Percentiles rank a stretch among this genome's conserved stretches.
These are phyloP conservation scores for Rubia yunnanensis DNA, from an alignment of 257 asterid genomes.

Conservation along the genomic window DNA sequence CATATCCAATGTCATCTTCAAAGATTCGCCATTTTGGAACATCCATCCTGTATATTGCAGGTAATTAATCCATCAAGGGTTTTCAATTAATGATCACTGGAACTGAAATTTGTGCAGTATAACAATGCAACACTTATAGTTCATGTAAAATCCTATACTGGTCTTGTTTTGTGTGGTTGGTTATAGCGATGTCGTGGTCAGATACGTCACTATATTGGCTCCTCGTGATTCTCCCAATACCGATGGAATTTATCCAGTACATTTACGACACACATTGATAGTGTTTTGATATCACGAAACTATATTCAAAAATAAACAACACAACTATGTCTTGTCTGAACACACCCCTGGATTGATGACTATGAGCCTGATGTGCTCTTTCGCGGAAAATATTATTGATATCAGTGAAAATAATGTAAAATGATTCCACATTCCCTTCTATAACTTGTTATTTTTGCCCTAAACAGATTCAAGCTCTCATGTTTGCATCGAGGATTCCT, in stretches of 20 bases:
- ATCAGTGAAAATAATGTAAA: not conserved
- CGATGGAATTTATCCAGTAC: conserved; percentile 95
- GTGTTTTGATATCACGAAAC: not conserved
- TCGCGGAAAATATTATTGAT: not conserved
- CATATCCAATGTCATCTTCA: conserved; percentile 71
- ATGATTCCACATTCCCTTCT: not conserved
- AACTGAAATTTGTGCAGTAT: not conserved
- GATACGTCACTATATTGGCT: conserved; percentile 78
- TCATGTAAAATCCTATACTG: not conserved
- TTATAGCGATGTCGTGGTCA: conserved; percentile 74
- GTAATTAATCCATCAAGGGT: conserved; percentile 22
- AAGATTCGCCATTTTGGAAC: conserved; percentile 97
- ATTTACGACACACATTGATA: not conserved
- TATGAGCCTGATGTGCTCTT: too few relatives aligned
- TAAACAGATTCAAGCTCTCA: conserved; percentile 72
- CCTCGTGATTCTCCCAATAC: conserved; percentile 96
- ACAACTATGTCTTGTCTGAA: not conserved
- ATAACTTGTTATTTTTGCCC: not conserved
- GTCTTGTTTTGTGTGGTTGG: conserved; percentile 4
- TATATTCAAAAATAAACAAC: too few relatives aligned
- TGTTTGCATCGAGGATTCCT: conserved; percentile 85
- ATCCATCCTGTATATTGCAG: conserved; percentile 97
- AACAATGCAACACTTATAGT: not conserved
- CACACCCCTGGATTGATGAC: too few relatives aligned
- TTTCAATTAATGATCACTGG: not conserved